A percentile compares a stretch with the other conserved stretches of the same genome.
Evolutionary conservation across 495 filamentous ascomycete species (phyloP).

Genomic region (Lasiosphaeria hispida): DNA sequence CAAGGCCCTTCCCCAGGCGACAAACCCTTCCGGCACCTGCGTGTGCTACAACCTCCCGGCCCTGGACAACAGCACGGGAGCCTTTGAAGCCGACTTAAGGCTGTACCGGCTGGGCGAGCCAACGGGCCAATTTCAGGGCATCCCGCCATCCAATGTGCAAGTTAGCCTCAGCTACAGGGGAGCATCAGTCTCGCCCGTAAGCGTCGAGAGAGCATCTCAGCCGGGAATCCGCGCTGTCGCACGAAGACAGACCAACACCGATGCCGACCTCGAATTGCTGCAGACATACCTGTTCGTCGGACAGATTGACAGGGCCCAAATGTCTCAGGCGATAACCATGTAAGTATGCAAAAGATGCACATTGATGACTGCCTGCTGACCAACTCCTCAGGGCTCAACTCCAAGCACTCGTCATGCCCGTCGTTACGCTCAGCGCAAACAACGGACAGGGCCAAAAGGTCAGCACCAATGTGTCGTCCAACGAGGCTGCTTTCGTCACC

Average conservation of each 20-base stretch:
- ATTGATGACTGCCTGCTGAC: constrained; percentile 12
- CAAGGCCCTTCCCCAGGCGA: constrained; percentile 43
- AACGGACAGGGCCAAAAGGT: constrained; percentile 44
- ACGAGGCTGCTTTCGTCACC: constrained; percentile 66
- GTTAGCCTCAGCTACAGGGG: constrained; percentile 58
- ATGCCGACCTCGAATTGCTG: constrained; percentile 32
- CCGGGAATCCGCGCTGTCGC: constrained; percentile 15
- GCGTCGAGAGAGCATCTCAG: constrained; percentile 14
- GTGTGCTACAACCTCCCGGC: constrained; percentile 73
- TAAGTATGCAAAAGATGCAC: constrained; percentile 25
- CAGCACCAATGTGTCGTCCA: constrained; percentile 59
- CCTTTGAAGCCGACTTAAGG: constrained; percentile 69
- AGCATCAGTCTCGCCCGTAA: constrained; percentile 54
- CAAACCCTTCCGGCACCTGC: constrained; percentile 70
- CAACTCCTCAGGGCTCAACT: constrained; percentile 44
- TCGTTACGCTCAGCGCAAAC: constrained; percentile 56
- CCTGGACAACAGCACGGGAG: constrained; percentile 58
- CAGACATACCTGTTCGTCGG: constrained; percentile 55
- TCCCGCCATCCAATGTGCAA: constrained; percentile 54
- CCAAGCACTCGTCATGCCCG: constrained; percentile 60
- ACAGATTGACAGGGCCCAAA: constrained; percentile 45
- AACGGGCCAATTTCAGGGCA: constrained; percentile 54
- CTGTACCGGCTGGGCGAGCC: constrained; percentile 62
- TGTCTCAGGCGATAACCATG: constrained; percentile 39
- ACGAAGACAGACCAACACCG: constrained; percentile 6